Conservation (phyloP, 2,329 filamentous ascomycete genomes). For the Chrysosporium queenslandicum region DNA sequence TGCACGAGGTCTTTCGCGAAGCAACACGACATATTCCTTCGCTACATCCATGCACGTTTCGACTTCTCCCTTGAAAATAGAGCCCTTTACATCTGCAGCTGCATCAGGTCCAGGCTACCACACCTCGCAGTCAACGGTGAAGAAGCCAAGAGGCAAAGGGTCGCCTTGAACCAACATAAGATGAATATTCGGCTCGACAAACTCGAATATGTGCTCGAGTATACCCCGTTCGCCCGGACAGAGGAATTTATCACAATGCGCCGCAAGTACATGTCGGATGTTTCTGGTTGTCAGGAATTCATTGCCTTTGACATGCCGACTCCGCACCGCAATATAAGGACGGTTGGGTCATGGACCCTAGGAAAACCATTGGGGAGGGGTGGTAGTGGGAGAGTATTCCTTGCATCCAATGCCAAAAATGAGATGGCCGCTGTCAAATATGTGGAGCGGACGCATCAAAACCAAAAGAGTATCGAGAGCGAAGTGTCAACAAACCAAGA, state of each 20-base stretch:
- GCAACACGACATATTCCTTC: background rate
- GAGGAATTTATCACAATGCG: background rate
- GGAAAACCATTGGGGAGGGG: background rate
- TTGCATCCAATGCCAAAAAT: background rate
- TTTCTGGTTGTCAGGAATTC: background rate
- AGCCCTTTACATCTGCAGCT: background rate
- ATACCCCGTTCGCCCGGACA: background rate
- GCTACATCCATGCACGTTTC: background rate
- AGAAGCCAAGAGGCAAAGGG: too few relatives aligned
- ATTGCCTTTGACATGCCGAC: background rate
- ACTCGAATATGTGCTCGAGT: background rate
- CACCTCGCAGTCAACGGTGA: background rate
- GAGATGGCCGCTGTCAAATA: slow-evolving; percentile 4
- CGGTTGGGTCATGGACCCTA: slow-evolving; percentile 3
- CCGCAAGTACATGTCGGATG: background rate
- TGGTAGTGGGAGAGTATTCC: background rate
- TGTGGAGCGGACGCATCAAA: background rate
- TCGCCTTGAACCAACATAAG: background rate
- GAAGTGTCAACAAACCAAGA: background rate
- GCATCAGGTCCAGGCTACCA: background rate
- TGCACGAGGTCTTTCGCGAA: too few relatives aligned
- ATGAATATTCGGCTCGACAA: background rate
- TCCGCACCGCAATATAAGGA: background rate
- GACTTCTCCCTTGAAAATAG: background rate
- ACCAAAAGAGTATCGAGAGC: background rate